These are phyloP conservation scores for Serpula lacrymans DNA, from an alignment of 768 basidiomycete species.

Conservation along the genomic window DNA sequence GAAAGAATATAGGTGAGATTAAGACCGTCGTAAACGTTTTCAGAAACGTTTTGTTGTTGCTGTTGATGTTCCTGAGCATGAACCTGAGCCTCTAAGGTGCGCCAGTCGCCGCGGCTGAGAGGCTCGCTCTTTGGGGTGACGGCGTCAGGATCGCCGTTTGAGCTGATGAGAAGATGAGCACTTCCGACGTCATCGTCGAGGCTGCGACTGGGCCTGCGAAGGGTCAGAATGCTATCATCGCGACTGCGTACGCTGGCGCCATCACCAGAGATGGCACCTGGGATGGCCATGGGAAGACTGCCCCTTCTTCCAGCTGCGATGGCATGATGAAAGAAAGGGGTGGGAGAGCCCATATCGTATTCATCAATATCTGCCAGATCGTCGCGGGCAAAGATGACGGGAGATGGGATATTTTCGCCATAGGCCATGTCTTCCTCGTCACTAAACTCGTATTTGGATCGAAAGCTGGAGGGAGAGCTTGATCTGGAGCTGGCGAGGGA, in stretches of 20 bases:
- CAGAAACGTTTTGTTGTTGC: slow-evolving; percentile 6
- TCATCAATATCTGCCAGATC: slow-evolving; percentile 31
- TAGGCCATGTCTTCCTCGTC: slow-evolving; percentile 44
- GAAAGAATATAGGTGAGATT: slow-evolving; percentile 43
- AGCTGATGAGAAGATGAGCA: slow-evolving; percentile 14
- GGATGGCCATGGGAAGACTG: slow-evolving; percentile 62
- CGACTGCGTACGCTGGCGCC: slow-evolving; percentile 39
- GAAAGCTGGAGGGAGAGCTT: slow-evolving; percentile 30
- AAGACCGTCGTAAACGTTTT: slow-evolving; percentile 32
- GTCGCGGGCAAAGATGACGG: slow-evolving; percentile 39
- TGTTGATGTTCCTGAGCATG: slow-evolving; percentile 14
- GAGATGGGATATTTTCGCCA: slow-evolving; percentile 35
- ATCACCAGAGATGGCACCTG: slow-evolving; percentile 29
- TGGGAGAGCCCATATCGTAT: slow-evolving; percentile 24
- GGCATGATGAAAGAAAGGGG: slow-evolving; percentile 19
- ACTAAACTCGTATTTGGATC: slow-evolving; percentile 36
- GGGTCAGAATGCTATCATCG: slow-evolving; percentile 55
- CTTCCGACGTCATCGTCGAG: slow-evolving; percentile 44
- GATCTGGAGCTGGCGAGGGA: slow-evolving; percentile 38
- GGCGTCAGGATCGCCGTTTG: slow-evolving; percentile 17
- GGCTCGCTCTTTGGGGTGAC: slow-evolving; percentile 48
- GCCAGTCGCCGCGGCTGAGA: slow-evolving; percentile 46
- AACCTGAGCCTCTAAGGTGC: slow-evolving; percentile 43
- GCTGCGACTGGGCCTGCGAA: slow-evolving; percentile 61
- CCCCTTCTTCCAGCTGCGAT: slow-evolving; percentile 37